phyloP scores from a whole-genome alignment of 495 filamentous ascomycete genomes.

The Aspergillus taichungensis region DNA sequence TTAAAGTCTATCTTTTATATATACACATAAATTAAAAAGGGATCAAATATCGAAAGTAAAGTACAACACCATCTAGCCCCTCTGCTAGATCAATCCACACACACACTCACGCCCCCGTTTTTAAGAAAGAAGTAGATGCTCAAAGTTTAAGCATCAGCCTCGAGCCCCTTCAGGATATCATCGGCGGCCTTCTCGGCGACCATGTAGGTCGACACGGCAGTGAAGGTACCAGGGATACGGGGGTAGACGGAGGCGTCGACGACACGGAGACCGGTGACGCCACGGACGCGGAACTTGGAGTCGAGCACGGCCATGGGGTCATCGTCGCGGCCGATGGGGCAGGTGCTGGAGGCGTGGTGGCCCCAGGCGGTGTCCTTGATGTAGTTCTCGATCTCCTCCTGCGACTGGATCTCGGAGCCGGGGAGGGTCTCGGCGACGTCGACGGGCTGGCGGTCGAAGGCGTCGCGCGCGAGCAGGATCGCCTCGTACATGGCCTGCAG shows the following conservation, averaged over 20 bases:
- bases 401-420: constrained; percentile 26
- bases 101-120: too few species aligned
- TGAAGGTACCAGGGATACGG: constrained; percentile 51
- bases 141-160: background rate
- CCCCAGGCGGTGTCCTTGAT: constrained; percentile 48
- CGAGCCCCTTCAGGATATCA: constrained; percentile 31
- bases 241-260: constrained; percentile 56
- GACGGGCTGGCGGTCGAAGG: constrained; percentile 14
- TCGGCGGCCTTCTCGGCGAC: constrained; percentile 56
- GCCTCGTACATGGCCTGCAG: constrained; percentile 41
- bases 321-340: constrained; percentile 45
- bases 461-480: constrained; percentile 34
- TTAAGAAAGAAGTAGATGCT: too few species aligned
- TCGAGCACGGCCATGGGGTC: constrained; percentile 55
- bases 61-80: too few species aligned
- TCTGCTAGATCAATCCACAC: too few species aligned
- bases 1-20: too few species aligned
- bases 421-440: constrained; percentile 37
- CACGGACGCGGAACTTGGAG: constrained; percentile 46
- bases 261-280: constrained; percentile 44
- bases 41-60: too few species aligned
- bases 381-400: constrained; percentile 38
- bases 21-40: too few species aligned
- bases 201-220: constrained; percentile 50
- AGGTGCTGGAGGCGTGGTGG: constrained; percentile 52